Evolutionary conservation across 2,329 filamentous ascomycete genomes (phyloP).

Genomic region (Neonectria punicea): DNA sequence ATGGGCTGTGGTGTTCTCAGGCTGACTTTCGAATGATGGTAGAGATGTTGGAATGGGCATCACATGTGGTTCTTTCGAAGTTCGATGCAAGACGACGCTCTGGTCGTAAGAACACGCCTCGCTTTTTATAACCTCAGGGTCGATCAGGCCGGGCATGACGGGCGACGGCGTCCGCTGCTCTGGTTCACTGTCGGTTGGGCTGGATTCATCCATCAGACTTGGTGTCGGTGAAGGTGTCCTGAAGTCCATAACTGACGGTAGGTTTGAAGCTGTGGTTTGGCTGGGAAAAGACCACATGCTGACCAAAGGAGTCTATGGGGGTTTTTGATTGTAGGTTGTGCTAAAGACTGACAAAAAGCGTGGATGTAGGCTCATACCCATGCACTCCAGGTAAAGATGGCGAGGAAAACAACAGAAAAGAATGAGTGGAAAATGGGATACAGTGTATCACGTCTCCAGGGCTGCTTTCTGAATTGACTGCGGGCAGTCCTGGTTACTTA

Average conservation of each 20-base stretch:
- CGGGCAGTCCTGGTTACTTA: background rate
- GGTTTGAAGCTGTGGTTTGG: background rate
- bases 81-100: background rate
- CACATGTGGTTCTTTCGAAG: conserved; percentile 4
- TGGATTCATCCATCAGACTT: conserved; percentile 3
- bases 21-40: background rate
- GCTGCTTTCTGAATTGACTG: background rate
- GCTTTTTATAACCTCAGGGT: background rate
- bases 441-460: background rate
- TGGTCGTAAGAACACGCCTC: background rate
- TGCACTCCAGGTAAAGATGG: background rate
- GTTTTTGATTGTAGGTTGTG: background rate
- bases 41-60: conserved; percentile 2
- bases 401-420: conserved; percentile 6
- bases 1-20: background rate
- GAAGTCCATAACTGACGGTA: background rate
- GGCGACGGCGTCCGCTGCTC: conserved; percentile 9
- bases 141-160: background rate
- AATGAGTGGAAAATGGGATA: background rate
- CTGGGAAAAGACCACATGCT: conserved; percentile 10
- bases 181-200: background rate
- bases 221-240: conserved; percentile 14
- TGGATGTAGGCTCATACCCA: background rate
- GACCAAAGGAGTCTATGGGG: background rate
- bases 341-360: background rate